phyloP scores from a whole-genome alignment of 179 eudicot species.

The Amaranthus tricolor region DNA sequence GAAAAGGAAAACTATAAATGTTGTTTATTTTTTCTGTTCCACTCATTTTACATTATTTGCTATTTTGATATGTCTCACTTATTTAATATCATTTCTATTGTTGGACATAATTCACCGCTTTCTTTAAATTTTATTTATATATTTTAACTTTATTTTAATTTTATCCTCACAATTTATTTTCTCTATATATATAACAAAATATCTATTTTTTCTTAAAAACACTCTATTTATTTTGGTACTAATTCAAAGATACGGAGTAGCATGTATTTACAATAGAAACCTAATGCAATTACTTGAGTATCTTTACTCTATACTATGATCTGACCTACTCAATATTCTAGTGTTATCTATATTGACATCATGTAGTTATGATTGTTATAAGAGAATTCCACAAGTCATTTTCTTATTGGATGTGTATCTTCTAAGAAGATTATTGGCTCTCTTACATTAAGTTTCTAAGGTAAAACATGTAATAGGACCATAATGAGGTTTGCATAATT shows the following conservation, averaged over 20 bases:
- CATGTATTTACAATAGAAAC: conserved; percentile 3
- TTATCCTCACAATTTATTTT: too few species aligned
- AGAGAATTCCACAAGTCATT: conserved; percentile 24
- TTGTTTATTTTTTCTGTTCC: too few species aligned
- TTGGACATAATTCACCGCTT: too few species aligned
- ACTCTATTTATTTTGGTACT: too few species aligned
- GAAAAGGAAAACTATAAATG: neutral
- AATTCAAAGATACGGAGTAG: neutral
- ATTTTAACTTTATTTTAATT: too few species aligned
- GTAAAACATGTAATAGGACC: neutral
- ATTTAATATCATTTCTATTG: too few species aligned
- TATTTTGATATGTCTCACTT: too few species aligned
- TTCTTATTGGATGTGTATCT: conserved; percentile 25
- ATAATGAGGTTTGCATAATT: neutral
- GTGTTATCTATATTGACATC: conserved; percentile 22
- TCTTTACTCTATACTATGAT: conserved; percentile 20
- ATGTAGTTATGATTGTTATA: conserved; percentile 19
- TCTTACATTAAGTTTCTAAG: neutral
- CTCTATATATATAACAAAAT: too few species aligned
- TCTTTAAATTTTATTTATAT: too few species aligned
- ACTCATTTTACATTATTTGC: too few species aligned
- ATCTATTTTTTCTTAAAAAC: too few species aligned
- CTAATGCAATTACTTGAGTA: conserved; percentile 11
- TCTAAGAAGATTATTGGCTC: conserved; percentile 26
- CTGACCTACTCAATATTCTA: conserved; percentile 37